Evolutionary conservation across 2,329 filamentous ascomycete species (phyloP).

Genomic region (Colletotrichum sp.): DNA sequence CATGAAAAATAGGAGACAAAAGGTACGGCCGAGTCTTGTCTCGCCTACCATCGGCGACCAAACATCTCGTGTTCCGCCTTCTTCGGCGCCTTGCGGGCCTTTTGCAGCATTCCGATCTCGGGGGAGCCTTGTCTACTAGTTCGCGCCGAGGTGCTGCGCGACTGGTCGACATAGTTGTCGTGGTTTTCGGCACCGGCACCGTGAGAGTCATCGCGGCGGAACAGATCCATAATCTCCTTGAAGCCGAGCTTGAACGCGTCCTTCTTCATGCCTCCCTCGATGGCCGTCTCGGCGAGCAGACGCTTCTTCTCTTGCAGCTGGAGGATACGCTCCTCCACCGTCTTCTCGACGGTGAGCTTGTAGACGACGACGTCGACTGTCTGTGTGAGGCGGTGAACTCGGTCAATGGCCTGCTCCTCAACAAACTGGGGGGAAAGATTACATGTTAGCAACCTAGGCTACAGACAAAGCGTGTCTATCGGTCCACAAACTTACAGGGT

Average conservation of each 20-base stretch:
- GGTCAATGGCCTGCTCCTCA: constrained; percentile 98
- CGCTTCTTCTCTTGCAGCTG: constrained; percentile 94
- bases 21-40: not conserved
- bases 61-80: constrained; percentile 25
- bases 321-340: constrained; percentile 94
- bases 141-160: not conserved
- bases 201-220: constrained; percentile 42
- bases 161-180: constrained; percentile 5
- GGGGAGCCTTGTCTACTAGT: constrained; percentile 10
- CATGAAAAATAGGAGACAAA: not conserved
- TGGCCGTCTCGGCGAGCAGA: constrained; percentile 86
- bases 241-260: constrained; percentile 82
- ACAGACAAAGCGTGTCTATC: not conserved
- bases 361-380: constrained; percentile 94
- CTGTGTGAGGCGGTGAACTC: constrained; percentile 97
- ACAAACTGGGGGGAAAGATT: constrained; percentile 69
- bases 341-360: constrained; percentile 85
- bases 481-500: constrained; percentile 66
- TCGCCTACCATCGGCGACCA: constrained; percentile 14
- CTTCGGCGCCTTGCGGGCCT: constrained; percentile 31
- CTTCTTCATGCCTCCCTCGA: constrained; percentile 80
- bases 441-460: not conserved
- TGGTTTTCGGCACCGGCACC: not conserved
- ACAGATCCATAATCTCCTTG: constrained; percentile 92
- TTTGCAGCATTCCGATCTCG: constrained; percentile 1